Evolutionary conservation across 371 early-diverging fungal species (phyloP), one percentile per base, ranked within the genome.

Genomic region (Choanephora cucurbitarum): DNA sequence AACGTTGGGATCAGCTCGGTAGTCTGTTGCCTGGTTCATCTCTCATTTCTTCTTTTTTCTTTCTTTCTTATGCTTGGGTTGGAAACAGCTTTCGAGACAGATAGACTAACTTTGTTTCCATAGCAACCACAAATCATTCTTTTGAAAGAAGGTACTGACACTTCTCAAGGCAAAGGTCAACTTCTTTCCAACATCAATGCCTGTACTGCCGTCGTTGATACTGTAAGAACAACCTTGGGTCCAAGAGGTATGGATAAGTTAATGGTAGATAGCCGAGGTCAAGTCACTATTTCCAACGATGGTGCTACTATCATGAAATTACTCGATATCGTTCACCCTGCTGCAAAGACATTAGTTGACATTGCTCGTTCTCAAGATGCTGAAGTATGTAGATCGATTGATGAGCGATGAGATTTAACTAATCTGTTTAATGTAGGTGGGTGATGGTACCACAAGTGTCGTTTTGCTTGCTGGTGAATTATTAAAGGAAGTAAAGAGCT

Each of bases 181-280:
- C 88, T 99, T 41, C 78, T 99, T 60, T 93, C 96, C 64, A 99
- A 99, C 81, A 99, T 99, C 64, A 94, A 94, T 55, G 97, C 97
- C 47, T 96, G 97, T 68, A 66, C 88, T 56, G 96, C 97, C 41
- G 89, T 99, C 42, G 95, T 95, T 48, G 97, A 99, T 69, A 92
- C 93, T 51, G 86, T 99, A 59, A 88, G 95, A 67, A 95, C 98
- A 2, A 99, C 99, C 3, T 86, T 99, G 34, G 99, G 99, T 34
- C 99, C 99, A 40, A 88, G 98, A 62, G 99, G 99, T 54, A 95
- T 98, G 96, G 99, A 99, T 78, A 99, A 99, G 81, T 82, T 99
- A 50, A 99, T 99, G 71, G 97, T 99, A 33, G 95, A 96, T 67
- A 81, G 80, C 47, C 88, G 91, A 71, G 94, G 94, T 44, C 81